Percentiles rank a stretch among this genome's conserved stretches.
These are phyloP conservation scores for Hemisphaericaspora xylofermentans DNA, from an alignment of 1,139 yeast species.

Conservation along the genomic window DNA sequence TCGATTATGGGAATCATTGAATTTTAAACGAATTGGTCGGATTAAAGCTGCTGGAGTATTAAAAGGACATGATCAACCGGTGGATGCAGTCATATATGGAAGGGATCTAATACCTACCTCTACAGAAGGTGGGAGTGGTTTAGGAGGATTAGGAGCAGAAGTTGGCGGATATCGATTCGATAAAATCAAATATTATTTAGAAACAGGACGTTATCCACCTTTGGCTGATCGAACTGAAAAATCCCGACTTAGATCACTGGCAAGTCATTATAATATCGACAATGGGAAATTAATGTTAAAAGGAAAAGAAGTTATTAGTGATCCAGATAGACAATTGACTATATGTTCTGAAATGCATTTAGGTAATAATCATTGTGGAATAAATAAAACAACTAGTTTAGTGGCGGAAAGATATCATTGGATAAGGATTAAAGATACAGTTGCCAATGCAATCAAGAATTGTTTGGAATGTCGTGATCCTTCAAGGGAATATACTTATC, in stretches of 20 bases:
- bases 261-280: slow-evolving; percentile 70
- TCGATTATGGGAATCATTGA: slow-evolving; percentile 73
- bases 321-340: slow-evolving; percentile 69
- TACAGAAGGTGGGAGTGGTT: too few species aligned
- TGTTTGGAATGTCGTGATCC: slow-evolving; percentile 71
- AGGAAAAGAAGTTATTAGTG: slow-evolving; percentile 80
- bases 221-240: slow-evolving; percentile 80
- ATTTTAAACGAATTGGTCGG: slow-evolving; percentile 75
- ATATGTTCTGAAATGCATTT: slow-evolving; percentile 73
- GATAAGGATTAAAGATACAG: slow-evolving; percentile 88
- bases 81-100: slow-evolving; percentile 76
- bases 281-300: slow-evolving; percentile 75
- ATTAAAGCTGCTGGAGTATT: slow-evolving; percentile 83
- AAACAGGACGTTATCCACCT: slow-evolving; percentile 85
- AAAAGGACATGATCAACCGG: slow-evolving; percentile 79
- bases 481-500: slow-evolving; percentile 30
- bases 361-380: slow-evolving; percentile 81
- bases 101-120: slow-evolving; percentile 50
- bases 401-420: slow-evolving; percentile 85
- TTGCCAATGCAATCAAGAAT: slow-evolving; percentile 70
- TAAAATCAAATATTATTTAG: slow-evolving; percentile 72
- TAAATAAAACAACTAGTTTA: slow-evolving; percentile 78
- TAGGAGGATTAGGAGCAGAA: too few species aligned
- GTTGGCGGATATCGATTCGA: slow-evolving; percentile 69
- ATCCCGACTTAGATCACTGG: slow-evolving; percentile 77